Evolutionary conservation across 2,329 filamentous ascomycete species (phyloP).

Genomic region (Penicillium sp.): DNA sequence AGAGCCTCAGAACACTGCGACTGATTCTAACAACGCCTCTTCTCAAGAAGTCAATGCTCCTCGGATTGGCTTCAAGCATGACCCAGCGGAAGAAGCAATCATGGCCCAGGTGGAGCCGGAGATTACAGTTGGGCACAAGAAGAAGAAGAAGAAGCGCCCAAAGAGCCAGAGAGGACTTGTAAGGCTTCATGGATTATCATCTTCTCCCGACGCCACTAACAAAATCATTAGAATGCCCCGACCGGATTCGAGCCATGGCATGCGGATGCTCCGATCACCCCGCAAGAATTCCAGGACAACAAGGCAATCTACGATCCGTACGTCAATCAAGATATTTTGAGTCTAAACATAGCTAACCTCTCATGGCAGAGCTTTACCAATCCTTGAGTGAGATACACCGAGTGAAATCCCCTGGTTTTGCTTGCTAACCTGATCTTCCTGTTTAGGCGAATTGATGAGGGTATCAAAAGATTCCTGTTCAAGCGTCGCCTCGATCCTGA

Average conservation of each 20-base stretch:
- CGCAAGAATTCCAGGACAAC: constrained; percentile 68
- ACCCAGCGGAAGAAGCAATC: constrained; percentile 2
- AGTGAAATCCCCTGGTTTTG: background rate
- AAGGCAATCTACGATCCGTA: constrained; percentile 67
- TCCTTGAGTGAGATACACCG: constrained; percentile 56
- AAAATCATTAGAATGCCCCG: constrained; percentile 40
- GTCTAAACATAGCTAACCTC: background rate
- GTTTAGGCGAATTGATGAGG: constrained; percentile 75
- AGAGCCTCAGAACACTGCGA: background rate
- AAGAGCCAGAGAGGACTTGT: constrained; percentile 42
- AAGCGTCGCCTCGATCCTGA: constrained; percentile 72
- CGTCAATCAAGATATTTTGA: constrained; percentile 31
- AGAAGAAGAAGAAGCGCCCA: constrained; percentile 39
- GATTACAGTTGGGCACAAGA: background rate
- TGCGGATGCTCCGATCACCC: constrained; percentile 76
- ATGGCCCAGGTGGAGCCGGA: constrained; percentile 5
- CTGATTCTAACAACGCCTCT: background rate
- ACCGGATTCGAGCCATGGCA: constrained; percentile 81
- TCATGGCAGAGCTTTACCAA: constrained; percentile 44
- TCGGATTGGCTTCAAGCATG: constrained; percentile 1
- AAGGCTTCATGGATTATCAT: background rate
- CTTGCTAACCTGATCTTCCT: constrained; percentile 17
- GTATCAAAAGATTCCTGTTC: constrained; percentile 77
- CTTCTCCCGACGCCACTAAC: constrained; percentile 1
- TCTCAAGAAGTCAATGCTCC: background rate